Evolutionary conservation across 2,329 filamentous ascomycete genomes (phyloP), one percentile per base, ranked within the genome.

Genomic region (Cytospora mali): DNA sequence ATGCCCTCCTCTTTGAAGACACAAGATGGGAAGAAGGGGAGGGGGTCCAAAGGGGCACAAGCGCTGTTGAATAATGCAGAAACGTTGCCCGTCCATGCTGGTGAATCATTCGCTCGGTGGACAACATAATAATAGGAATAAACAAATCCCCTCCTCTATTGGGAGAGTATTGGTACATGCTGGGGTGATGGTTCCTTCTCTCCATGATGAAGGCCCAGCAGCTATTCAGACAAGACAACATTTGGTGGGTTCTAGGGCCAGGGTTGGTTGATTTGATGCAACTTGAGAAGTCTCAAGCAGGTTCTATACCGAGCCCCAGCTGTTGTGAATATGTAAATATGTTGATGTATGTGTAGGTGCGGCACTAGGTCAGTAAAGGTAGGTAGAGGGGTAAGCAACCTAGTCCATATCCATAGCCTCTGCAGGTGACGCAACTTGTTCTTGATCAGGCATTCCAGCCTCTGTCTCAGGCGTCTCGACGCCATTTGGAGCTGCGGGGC

Each of bases 391-490:
- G 10, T 7, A 33, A 51, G 21, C 18, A 4, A 1, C 29, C 35
- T 39, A 51, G 48, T 61, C 57, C 39, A 61, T 1, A 14, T 61
- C 58, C 62, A 64, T 64, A 16, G 50, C 55, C 31, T 52, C 51
- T 5, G 27, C 55, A 35, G 58, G 59, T n/a, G 33, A 48, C 4
- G 49, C 54, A 9, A 25, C 27, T 39, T 52, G 39, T 10, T 55
- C 58, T 6, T 23, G 58, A 10, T 60, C 58, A 0, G 58, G 58
- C 25, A 35, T 52, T 7, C 49, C 39, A 11, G 48, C n/a, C 29
- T 53, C 53, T 10, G 55, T 62, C 59, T 59, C 51, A 6, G 62
- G 62, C 14, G 51, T 64, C 55, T 59, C 51, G 7, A 62, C 54
- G 51, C 52, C 55, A n/a, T 55, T 59, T 14, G 10, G 14, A 23